phyloP scores from a whole-genome alignment of 1,284 basidiomycete species.

The Tilletia indica region DNA sequence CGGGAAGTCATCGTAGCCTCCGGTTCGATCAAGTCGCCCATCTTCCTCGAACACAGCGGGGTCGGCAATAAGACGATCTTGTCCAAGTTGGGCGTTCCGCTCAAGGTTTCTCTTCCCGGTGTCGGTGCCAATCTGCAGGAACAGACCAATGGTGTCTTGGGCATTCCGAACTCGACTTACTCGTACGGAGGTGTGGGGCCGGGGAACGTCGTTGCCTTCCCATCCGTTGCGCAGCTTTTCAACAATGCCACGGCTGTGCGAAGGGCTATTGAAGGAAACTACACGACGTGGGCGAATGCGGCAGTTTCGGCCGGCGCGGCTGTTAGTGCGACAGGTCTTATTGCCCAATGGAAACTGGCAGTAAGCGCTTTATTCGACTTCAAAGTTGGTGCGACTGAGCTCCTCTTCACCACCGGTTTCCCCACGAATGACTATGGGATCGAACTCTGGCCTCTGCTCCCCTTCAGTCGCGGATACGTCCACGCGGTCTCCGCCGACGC shows the following conservation, averaged over 20 bases:
- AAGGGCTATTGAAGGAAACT: slow-evolving; percentile 32
- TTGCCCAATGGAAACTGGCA: slow-evolving; percentile 34
- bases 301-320: slow-evolving; percentile 37
- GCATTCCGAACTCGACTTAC: slow-evolving; percentile 30
- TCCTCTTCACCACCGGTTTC: slow-evolving; percentile 45
- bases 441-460: slow-evolving; percentile 47
- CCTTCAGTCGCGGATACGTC: slow-evolving; percentile 39
- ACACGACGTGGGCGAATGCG: slow-evolving; percentile 36
- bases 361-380: slow-evolving; percentile 35
- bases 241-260: slow-evolving; percentile 32
- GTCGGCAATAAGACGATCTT: slow-evolving; percentile 56
- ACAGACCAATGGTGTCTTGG: slow-evolving; percentile 56
- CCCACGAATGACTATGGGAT: slow-evolving; percentile 38
- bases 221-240: slow-evolving; percentile 33
- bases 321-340: slow-evolving; percentile 29
- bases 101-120: slow-evolving; percentile 52
- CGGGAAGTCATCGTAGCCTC: slow-evolving; percentile 58
- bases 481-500: slow-evolving; percentile 31
- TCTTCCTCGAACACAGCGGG: slow-evolving; percentile 58
- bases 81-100: slow-evolving; percentile 45
- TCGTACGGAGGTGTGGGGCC: slow-evolving; percentile 35
- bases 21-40: slow-evolving; percentile 58
- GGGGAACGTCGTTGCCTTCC: slow-evolving; percentile 43
- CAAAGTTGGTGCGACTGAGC: slow-evolving; percentile 36
- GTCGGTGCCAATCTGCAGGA: slow-evolving; percentile 58